These are phyloP conservation scores for Piper betle DNA, from an alignment of 164 flowering plant species.

Conservation along the genomic window DNA sequence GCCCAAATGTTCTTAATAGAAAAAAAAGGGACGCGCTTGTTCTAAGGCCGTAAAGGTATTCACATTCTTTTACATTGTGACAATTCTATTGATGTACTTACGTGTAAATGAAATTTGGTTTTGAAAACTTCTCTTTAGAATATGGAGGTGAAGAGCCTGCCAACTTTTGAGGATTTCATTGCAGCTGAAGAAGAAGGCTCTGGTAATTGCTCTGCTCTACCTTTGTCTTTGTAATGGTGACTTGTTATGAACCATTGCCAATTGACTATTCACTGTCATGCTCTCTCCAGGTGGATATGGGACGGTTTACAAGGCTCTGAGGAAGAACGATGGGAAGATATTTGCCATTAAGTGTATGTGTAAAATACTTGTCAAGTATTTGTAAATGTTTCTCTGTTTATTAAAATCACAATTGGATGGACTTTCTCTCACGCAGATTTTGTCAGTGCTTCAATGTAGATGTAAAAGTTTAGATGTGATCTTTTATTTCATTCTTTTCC, in stretches of 20 bases:
- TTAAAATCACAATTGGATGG: not conserved
- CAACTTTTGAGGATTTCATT: conserved; percentile 40
- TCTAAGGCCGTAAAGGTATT: conserved; percentile 18
- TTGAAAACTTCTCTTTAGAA: not conserved
- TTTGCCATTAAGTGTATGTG: conserved; percentile 36
- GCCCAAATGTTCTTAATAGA: conserved; percentile 10
- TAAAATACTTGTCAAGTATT: not conserved
- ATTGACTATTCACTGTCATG: not conserved
- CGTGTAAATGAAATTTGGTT: not conserved
- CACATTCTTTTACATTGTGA: conserved; percentile 1
- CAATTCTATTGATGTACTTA: not conserved
- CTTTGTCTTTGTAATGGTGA: not conserved
- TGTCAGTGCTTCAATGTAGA: not conserved
- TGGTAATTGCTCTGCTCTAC: conserved; percentile 15
- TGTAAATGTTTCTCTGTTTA: not conserved
- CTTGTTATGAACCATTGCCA: not conserved
- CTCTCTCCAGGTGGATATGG: conserved; percentile 40
- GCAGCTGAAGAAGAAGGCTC: conserved; percentile 76
- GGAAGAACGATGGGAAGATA: conserved; percentile 26
- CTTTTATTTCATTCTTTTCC: not conserved
- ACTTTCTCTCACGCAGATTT: not conserved
- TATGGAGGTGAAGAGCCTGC: conserved; percentile 23
- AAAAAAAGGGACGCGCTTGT: conserved; percentile 7
- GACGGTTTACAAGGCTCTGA: conserved; percentile 34
- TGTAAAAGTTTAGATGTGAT: not conserved